Evolutionary conservation across 2,329 filamentous ascomycete species (phyloP), one percentile per base, ranked within the genome.

Genomic region (Colletotrichum trifolii): DNA sequence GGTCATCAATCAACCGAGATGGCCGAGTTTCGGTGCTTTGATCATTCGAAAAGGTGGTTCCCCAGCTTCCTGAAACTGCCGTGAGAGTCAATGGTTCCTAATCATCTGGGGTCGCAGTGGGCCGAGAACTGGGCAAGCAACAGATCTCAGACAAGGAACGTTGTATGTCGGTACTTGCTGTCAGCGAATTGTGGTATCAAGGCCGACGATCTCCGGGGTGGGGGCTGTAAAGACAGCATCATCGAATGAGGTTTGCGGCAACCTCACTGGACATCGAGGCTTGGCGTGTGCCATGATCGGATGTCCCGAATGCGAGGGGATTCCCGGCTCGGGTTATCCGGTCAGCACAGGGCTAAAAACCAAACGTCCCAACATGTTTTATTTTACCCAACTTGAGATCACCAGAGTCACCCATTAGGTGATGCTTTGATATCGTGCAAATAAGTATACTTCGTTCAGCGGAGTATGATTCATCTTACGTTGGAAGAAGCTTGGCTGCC

Each of bases 11-110:
- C 38, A 25, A n/a, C 60, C 60, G 60, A 64, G 17, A 49, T n/a
- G 7, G 43, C 60, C 48, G 55, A 60, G 48, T 54, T 58, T 64
- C 55, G 60, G 54, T 34, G 11, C 36, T 49, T 64, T 60, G 38
- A 42, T 64, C 11, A 4, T 25, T 60, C 55, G 43, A 54, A 49
- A 54, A 60, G 42, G 42, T 53, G 55, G 55, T 15, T 11, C 47
- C 17, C n/a, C 8, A 9, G 33, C 42, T 25, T 15, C 8, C 43
- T 54, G n/a, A 34, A 42, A 54, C 36, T 43, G 15, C 33, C 15
- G 38, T 4, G 40, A 13, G 11, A 25, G 25, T n/a, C 11, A 11
- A 25, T 35, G 5, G 25, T 40, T 64, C 38, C 36, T 36, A n/a
- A 8, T 33, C 48, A 12, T 7, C 17, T 6, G 12, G 35, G 12